phyloP scores from a whole-genome alignment of 1,284 basidiomycete species.

The Stereum hirsutum region DNA sequence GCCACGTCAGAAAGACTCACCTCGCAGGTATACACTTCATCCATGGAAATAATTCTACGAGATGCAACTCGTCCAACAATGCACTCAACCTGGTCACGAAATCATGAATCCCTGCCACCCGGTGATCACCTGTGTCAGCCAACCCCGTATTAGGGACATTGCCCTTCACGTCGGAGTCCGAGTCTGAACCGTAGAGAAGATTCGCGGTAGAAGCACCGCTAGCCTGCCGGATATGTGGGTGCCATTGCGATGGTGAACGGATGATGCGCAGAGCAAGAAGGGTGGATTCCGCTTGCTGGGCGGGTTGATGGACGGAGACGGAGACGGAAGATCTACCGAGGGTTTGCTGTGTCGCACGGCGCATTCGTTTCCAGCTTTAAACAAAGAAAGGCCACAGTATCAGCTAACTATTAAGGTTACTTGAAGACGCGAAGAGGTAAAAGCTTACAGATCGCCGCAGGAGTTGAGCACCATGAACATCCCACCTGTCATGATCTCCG shows the following conservation, averaged over 20 bases:
- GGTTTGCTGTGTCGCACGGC: slow-evolving; percentile 4
- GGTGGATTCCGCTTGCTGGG: slow-evolving; percentile 1
- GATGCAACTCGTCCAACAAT: slow-evolving; percentile 4
- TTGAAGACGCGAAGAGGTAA: no score
- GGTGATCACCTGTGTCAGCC: no score
- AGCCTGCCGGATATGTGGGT: slow-evolving; percentile 6
- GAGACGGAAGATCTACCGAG: background rate
- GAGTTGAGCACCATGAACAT: slow-evolving; percentile 7
- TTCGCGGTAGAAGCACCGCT: slow-evolving; percentile 11
- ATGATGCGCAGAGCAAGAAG: slow-evolving; percentile 1
- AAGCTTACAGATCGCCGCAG: slow-evolving; percentile 7
- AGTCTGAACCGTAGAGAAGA: slow-evolving; percentile 7
- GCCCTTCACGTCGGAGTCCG: slow-evolving; percentile 7
- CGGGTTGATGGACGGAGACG: background rate
- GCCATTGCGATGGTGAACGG: slow-evolving; percentile 1
- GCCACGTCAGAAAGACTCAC: background rate
- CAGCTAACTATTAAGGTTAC: no score
- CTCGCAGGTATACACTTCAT: slow-evolving; percentile 4
- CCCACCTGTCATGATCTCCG: slow-evolving; percentile 11
- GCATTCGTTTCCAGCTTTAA: slow-evolving; percentile 5
- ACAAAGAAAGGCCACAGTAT: background rate
- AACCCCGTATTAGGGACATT: no score
- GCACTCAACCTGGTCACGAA: slow-evolving; percentile 7
- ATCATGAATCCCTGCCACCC: no score
- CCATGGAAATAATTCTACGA: slow-evolving; percentile 7